Conservation (phyloP, 2,329 filamentous ascomycete genomes). For the Ceratocystis diversiconidia region DNA sequence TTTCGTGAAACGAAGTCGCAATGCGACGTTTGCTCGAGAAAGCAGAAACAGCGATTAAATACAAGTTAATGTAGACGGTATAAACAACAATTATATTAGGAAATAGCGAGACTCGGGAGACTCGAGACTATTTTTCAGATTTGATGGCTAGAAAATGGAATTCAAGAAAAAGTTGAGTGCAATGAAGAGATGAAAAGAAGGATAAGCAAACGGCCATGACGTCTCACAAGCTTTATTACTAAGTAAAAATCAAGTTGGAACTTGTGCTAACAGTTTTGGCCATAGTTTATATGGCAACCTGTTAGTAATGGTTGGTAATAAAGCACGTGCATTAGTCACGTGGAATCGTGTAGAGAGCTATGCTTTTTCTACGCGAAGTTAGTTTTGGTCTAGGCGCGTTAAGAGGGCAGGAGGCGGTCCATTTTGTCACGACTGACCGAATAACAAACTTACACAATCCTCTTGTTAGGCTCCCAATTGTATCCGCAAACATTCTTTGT, state of each 20-base stretch:
- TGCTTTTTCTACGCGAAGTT: not conserved
- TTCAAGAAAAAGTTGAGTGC: not conserved
- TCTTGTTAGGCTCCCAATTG: too few species aligned
- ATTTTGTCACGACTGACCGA: too few species aligned
- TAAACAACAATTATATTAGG: not conserved
- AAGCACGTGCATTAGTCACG: not conserved
- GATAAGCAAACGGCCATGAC: not conserved
- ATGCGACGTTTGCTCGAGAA: not conserved
- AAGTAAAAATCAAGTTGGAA: not conserved
- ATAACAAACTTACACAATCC: too few species aligned
- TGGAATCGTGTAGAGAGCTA: constrained; percentile 1
- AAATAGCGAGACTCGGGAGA: not conserved
- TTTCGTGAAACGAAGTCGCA: not conserved
- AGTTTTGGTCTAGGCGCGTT: not conserved
- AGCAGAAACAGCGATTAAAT: not conserved
- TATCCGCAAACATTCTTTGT: too few species aligned
- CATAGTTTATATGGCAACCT: not conserved
- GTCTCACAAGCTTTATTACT: not conserved
- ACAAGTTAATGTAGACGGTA: not conserved
- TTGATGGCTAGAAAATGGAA: not conserved
- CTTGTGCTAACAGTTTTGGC: constrained; percentile 1
- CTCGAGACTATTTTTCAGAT: not conserved
- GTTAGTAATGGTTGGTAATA: not conserved
- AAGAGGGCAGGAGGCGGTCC: too few species aligned
- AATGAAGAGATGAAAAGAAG: not conserved